Evolutionary conservation across 2,329 filamentous ascomycete genomes (phyloP).

Genomic region (Penicillium sp.): DNA sequence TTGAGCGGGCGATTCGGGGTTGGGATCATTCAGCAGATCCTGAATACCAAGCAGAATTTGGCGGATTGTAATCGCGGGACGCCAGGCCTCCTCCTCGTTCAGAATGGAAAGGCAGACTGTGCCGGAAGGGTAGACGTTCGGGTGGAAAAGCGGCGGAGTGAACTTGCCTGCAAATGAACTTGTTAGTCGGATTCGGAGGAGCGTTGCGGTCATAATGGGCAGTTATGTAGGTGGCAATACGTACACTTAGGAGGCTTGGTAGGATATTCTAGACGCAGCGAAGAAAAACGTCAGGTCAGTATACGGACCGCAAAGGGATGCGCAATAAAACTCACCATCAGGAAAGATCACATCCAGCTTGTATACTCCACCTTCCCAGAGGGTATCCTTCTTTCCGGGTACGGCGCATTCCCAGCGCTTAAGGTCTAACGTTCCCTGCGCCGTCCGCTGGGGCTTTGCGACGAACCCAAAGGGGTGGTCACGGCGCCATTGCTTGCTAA

Average conservation of each 20-base stretch:
- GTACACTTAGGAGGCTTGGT: conserved; percentile 98
- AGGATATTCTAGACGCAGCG: conserved; percentile 72
- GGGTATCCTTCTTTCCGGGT: conserved; percentile 92
- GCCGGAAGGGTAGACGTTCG: conserved; percentile 96
- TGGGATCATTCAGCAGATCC: conserved; percentile 92
- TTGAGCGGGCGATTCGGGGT: conserved; percentile 94
- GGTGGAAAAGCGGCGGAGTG: conserved; percentile 91
- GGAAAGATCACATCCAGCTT: conserved; percentile 92
- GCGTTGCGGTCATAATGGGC: neutral
- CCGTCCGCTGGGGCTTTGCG: conserved; percentile 79
- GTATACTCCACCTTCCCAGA: conserved; percentile 97
- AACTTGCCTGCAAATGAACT: conserved; percentile 74
- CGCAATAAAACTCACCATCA: conserved; percentile 65
- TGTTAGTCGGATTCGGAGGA: neutral
- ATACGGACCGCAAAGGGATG: conserved; percentile 10
- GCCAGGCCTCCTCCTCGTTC: conserved; percentile 98
- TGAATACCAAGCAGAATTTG: conserved; percentile 96
- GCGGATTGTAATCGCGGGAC: conserved; percentile 97
- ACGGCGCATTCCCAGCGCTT: conserved; percentile 97
- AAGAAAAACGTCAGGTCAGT: conserved; percentile 13
- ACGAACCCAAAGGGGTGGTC: conserved; percentile 98
- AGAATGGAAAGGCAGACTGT: conserved; percentile 96
- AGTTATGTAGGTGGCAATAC: conserved; percentile 33
- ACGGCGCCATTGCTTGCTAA: conserved; percentile 91
- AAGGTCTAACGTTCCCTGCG: conserved; percentile 80